phyloP scores from a whole-genome alignment of 2,329 filamentous ascomycete genomes.

The Samsoniella hepiali region DNA sequence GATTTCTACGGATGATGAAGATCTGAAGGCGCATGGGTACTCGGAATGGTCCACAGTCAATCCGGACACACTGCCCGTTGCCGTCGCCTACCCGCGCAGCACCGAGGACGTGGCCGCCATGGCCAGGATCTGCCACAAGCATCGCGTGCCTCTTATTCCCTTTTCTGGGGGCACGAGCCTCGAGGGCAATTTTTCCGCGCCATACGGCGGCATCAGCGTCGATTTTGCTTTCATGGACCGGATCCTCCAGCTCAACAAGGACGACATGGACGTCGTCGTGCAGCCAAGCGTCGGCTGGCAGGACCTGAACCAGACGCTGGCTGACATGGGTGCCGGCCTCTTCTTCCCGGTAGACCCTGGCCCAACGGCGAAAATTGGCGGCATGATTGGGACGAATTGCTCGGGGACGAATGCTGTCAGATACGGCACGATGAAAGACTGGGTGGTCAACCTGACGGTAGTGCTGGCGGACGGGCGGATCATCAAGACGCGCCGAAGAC shows the following conservation, averaged over 20 bases:
- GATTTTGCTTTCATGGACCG: slow-evolving; percentile 87
- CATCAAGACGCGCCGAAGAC: slow-evolving; percentile 75
- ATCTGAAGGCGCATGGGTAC: slow-evolving; percentile 61
- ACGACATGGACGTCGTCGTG: slow-evolving; percentile 90
- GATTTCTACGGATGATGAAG: slow-evolving; percentile 61
- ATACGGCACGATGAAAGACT: slow-evolving; percentile 86
- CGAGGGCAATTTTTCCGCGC: slow-evolving; percentile 87
- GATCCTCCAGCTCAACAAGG: slow-evolving; percentile 73
- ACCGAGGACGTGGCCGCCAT: slow-evolving; percentile 60
- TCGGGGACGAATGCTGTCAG: slow-evolving; percentile 76
- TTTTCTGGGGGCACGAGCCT: slow-evolving; percentile 84
- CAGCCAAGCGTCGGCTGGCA: slow-evolving; percentile 94
- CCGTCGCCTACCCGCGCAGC: slow-evolving; percentile 60
- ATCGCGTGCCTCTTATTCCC: slow-evolving; percentile 78
- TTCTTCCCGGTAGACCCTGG: slow-evolving; percentile 91
- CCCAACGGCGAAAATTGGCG: slow-evolving; percentile 70
- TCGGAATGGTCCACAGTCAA: slow-evolving; percentile 65
- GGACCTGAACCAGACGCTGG: slow-evolving; percentile 70
- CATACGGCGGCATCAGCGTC: slow-evolving; percentile 81
- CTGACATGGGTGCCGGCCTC: slow-evolving; percentile 68
- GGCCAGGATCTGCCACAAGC: slow-evolving; percentile 69
- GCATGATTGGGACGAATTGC: slow-evolving; percentile 78
- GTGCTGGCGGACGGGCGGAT: slow-evolving; percentile 75
- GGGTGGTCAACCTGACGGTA: slow-evolving; percentile 79
- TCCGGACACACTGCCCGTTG: slow-evolving; percentile 57